Conservation (phyloP, 2,329 filamentous ascomycete genomes). For the Gremmenia infestans region DNA sequence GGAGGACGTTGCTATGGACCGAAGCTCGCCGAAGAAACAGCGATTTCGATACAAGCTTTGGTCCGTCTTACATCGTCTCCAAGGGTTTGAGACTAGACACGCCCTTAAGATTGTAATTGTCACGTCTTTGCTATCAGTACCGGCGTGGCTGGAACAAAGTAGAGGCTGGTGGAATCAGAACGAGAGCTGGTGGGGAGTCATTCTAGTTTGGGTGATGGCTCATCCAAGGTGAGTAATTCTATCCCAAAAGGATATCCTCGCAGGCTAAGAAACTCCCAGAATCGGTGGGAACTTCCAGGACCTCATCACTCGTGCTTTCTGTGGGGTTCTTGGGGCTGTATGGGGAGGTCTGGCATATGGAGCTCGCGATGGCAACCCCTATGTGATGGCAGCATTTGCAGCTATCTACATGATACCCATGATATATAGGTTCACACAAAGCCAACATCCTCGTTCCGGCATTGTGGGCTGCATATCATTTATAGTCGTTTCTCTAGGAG, state of each 20-base stretch:
- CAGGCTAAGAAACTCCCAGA: constrained; percentile 23
- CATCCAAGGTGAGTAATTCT: constrained; percentile 38
- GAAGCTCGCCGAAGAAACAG: constrained; percentile 35
- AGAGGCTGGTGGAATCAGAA: constrained; percentile 50
- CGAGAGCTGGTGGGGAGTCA: constrained; percentile 54
- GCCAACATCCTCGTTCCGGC: constrained; percentile 52
- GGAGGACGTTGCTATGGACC: constrained; percentile 36
- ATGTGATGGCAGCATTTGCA: constrained; percentile 50
- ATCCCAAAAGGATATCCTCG: neutral
- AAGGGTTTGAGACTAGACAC: constrained; percentile 54
- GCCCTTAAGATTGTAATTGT: constrained; percentile 51
- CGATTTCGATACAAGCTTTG: constrained; percentile 44
- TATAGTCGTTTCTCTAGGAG: constrained; percentile 46
- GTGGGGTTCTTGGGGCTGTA: constrained; percentile 46
- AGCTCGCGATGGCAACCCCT: constrained; percentile 48
- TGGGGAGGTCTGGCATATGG: constrained; percentile 51
- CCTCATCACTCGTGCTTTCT: constrained; percentile 45
- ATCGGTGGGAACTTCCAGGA: constrained; percentile 56
- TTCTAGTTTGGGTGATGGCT: constrained; percentile 53
- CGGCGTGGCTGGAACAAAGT: constrained; percentile 45
- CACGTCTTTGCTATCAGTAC: constrained; percentile 47
- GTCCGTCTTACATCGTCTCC: constrained; percentile 45
- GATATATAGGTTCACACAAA: constrained; percentile 52
- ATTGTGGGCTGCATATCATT: constrained; percentile 54
- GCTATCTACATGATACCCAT: constrained; percentile 55